Evolutionary conservation across 257 asterid genomes (phyloP), one percentile per base, ranked within the genome.

Genomic region (Leptodermis oblonga): DNA sequence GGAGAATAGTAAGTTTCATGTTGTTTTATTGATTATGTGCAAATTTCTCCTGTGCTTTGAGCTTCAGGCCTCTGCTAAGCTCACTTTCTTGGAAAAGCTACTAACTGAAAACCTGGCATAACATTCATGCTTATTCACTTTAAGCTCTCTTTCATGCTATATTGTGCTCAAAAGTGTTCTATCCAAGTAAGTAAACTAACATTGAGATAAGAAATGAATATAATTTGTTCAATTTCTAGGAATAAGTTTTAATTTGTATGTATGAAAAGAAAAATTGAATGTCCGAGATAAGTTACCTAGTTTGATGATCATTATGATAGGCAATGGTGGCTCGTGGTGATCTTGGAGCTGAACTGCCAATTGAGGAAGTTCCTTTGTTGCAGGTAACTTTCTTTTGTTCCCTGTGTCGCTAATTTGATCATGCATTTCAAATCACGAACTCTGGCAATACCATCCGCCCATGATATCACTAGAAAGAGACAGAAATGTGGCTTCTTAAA

Each of bases 291-390:
- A 25, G 25, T 31, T 45, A 33, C 55, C 20, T 31, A 37, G 64
- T 60, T 66, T 41, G 41, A n/a, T 60, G 18, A 61, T 70, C 22
- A 49, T 49, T 49, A 64, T 87, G 74, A 75, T 75, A 94, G 99
- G 99, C 99, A 67, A 94, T 94, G 99, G 99, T 94, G 59, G 99
- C 99, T 69, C 96, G 99, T 55, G 97, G 99, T 43, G 99, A 94
- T 82, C 97, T 94, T 62, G 99, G 99, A 69, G 96, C 99, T 74
- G 99, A 94, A 80, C 97, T 94, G 71, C 97, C 99, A 25, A 86
- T 94, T 43, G 99, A 94, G 86, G 97, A 94, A 73, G 99, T 94
- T 79, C 99, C 99, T 70, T 70, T 94, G 73, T 83, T 94, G 82
- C 99, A 94, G 99, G 99, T 90, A 68, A 43, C 36, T 70, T 69